phyloP scores from a whole-genome alignment of 495 filamentous ascomycete species.

The Pyrenopolyporus hunteri region DNA sequence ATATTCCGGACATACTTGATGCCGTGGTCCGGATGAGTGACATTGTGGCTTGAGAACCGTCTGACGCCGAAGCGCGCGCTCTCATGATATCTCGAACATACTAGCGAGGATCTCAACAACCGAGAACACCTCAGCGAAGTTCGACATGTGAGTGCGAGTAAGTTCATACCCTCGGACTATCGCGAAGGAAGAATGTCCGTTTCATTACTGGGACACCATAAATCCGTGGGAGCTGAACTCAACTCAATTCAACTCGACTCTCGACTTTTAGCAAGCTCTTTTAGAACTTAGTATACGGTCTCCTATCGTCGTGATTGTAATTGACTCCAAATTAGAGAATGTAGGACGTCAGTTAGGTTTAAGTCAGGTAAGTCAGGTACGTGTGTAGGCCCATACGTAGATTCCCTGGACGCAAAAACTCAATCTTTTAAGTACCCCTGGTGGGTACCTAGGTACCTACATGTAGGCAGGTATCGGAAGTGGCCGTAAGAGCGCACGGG shows the following conservation, averaged over 20 bases:
- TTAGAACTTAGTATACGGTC: no score
- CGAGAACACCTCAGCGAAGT: slow-evolving; percentile 35
- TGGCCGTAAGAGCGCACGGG: no score
- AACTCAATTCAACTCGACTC: no score
- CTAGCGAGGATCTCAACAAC: slow-evolving; percentile 16
- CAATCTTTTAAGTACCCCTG: not conserved
- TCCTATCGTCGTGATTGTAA: no score
- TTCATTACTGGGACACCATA: slow-evolving; percentile 9
- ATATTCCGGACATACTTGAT: slow-evolving; percentile 80
- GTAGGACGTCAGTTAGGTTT: no score
- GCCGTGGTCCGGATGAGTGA: slow-evolving; percentile 41
- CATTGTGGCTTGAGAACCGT: slow-evolving; percentile 8
- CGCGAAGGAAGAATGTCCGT: not conserved
- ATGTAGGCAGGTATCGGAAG: not conserved
- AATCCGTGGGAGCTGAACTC: not conserved
- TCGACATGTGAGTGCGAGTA: slow-evolving; percentile 32
- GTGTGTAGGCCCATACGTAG: not conserved
- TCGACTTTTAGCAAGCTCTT: not conserved
- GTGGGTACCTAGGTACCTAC: not conserved
- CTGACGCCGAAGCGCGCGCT: slow-evolving; percentile 10
- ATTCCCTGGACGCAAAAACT: no score
- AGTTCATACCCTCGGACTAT: slow-evolving; percentile 38
- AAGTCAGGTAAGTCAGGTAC: no score
- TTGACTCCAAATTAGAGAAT: no score
- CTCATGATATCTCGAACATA: slow-evolving; percentile 15